phyloP scores from a whole-genome alignment of 2,329 filamentous ascomycete species.

The Penicillium sp. region DNA sequence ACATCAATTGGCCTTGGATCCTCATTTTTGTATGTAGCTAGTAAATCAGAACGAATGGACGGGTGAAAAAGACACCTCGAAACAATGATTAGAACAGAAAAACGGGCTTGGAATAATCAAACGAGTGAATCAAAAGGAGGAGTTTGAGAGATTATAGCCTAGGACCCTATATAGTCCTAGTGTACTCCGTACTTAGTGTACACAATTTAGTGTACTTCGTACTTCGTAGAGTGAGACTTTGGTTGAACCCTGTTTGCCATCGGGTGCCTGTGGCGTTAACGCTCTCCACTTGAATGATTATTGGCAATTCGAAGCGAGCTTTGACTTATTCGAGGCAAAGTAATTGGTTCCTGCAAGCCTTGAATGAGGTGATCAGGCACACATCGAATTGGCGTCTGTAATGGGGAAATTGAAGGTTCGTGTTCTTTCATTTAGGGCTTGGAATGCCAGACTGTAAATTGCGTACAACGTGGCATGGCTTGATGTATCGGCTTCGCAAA shows the following conservation, averaged over 20 bases:
- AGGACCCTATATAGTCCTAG: neutral
- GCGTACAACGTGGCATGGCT: neutral
- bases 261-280: neutral
- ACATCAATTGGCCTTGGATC: neutral
- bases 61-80: constrained; percentile 1
- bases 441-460: neutral
- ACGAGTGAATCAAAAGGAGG: neutral
- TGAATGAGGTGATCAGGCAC: neutral
- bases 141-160: neutral
- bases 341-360: neutral
- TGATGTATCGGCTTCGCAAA: neutral
- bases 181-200: neutral
- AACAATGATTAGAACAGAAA: neutral
- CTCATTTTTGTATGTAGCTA: neutral
- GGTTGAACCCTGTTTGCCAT: neutral
- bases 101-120: neutral
- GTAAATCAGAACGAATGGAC: constrained; percentile 4
- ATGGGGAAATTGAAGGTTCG: constrained; percentile 1
- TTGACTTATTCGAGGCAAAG: neutral
- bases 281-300: constrained; percentile 4
- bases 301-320: constrained; percentile 3
- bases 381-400: neutral
- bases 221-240: neutral
- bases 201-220: neutral
- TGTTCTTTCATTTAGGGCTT: constrained; percentile 3